Evolutionary conservation across 2,329 filamentous ascomycete genomes (phyloP), one percentile per base, ranked within the genome.

Genomic region (Aspergillus sp.): DNA sequence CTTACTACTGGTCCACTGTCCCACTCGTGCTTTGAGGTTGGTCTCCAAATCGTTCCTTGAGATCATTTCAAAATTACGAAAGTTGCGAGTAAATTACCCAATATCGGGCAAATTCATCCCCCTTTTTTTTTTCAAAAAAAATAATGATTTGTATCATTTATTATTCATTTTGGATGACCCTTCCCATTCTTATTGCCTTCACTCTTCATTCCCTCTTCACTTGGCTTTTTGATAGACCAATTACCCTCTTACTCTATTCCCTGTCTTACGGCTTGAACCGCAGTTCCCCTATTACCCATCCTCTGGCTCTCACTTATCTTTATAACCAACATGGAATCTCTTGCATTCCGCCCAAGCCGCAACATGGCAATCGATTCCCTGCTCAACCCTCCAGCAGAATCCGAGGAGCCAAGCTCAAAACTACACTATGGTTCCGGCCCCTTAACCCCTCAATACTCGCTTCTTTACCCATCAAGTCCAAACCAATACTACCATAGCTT

Each of bases 331-430:
- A 64, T 55, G 52, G 43, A 40, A 55, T 64, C 66, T 45, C 63
- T 44, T 37, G 31, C 68, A 33, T 60, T 61, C 45, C 70, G 69
- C 6, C 66, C 67, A 62, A 70, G 66, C 52, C 66, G 64, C 48
- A 73, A 64, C 52, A 73, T 73, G 70, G 70, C 68, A 40, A 73
- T 73, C 55, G 68, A 73, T 58, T 65, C 69, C 12, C 58, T 73
- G 6, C 62, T 72, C n/a, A 75, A 75, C 49, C 72, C 71, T 33
- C 64, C 66, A 37, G 61, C 52, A 49, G 66, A 66, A 56, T 68
- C 54, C 43, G 58, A 60, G 52, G 61, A 40, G 31, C 55, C 61
- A 46, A 51, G 51, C 23, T 46, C 52, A 35, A 61, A 47, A 48
- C 48, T 49, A 24, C 58, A 60, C 56, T 66, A 54, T 35, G 24